Evolutionary conservation across 2,329 filamentous ascomycete species (phyloP).

Genomic region (Diaporthe velutina): DNA sequence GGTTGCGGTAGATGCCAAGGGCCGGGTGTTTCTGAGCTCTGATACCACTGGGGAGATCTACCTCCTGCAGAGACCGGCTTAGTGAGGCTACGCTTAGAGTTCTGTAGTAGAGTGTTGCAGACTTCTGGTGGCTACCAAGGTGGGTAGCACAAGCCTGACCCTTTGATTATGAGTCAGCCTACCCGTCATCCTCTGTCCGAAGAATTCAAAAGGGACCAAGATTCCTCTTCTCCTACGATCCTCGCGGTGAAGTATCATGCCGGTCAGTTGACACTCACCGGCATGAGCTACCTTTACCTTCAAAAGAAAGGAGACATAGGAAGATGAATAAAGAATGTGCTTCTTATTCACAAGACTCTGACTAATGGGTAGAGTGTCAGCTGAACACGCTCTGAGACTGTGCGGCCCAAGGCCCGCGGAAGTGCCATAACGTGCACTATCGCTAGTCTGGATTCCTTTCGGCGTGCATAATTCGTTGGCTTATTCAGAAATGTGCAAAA

Average conservation of each 20-base stretch:
- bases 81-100: not conserved
- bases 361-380: too few species aligned
- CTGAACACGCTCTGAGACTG: too few species aligned
- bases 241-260: not conserved
- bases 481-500: too few species aligned
- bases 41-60: constrained; percentile 76
- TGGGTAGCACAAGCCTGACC: not conserved
- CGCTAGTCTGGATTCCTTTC: too few species aligned
- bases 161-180: not conserved
- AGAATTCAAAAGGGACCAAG: not conserved
- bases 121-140: not conserved
- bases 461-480: too few species aligned
- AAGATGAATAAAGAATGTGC: too few species aligned
- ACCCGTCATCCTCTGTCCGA: not conserved
- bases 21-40: constrained; percentile 71
- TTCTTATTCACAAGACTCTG: too few species aligned
- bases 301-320: too few species aligned
- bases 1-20: constrained; percentile 62
- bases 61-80: constrained; percentile 53
- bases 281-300: too few species aligned
- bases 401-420: too few species aligned
- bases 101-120: not conserved
- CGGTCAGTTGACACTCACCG: too few species aligned
- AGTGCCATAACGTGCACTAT: too few species aligned
- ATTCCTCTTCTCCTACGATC: not conserved